Evolutionary conservation across 495 filamentous ascomycete species (phyloP).

Genomic region (Penicillium lividum): DNA sequence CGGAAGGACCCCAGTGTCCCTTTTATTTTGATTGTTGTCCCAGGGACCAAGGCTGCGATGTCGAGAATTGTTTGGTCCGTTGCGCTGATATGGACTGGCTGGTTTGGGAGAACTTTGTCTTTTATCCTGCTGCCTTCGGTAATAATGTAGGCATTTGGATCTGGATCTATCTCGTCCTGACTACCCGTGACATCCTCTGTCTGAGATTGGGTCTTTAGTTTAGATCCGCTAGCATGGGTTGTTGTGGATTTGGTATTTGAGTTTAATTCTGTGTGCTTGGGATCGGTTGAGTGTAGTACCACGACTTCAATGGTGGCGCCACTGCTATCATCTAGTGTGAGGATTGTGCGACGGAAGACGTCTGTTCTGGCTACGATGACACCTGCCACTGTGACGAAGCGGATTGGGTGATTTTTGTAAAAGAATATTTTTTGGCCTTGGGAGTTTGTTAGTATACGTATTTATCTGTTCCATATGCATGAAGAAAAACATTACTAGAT

Average conservation of each 20-base stretch:
- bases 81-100: conserved; percentile 26
- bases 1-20: conserved; percentile 69
- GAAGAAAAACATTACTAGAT: no score
- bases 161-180: not conserved
- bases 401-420: conserved; percentile 84
- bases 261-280: conserved; percentile 6
- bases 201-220: not conserved
- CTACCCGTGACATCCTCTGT: not conserved
- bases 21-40: conserved; percentile 74
- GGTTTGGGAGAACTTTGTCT: not conserved
- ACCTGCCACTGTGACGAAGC: conserved; percentile 78
- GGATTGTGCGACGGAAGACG: conserved; percentile 55
- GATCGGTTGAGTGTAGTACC: conserved; percentile 25
- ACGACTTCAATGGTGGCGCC: conserved; percentile 70
- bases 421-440: conserved; percentile 75
- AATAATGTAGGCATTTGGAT: not conserved
- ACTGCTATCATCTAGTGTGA: conserved; percentile 84
- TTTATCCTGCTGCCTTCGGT: not conserved
- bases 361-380: conserved; percentile 74
- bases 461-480: not conserved
- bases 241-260: not conserved
- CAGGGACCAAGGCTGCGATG: conserved; percentile 58
- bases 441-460: not conserved
- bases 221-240: not conserved
- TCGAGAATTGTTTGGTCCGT: conserved; percentile 37